Percentiles rank a stretch among this genome's conserved stretches.
Evolutionary conservation across 164 flowering plant genomes (phyloP).

Genomic region (Echeveria elegans): DNA sequence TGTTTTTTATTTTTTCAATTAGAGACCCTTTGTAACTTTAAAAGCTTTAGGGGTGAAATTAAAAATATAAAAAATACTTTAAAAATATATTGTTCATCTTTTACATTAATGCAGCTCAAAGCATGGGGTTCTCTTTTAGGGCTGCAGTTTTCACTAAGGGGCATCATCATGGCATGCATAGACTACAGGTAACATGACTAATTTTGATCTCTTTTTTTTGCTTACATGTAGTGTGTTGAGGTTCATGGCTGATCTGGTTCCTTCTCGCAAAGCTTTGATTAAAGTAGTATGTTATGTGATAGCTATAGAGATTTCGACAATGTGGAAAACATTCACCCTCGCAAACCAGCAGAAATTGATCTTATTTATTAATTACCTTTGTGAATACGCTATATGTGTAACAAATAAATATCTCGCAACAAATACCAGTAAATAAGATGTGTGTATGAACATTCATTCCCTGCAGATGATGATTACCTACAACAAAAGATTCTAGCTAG

Average conservation of each 20-base stretch:
- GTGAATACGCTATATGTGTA: slow-evolving; percentile 3
- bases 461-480: too few relatives aligned
- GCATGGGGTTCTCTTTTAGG: slow-evolving; percentile 98
- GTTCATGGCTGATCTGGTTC: neutral
- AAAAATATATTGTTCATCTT: too few relatives aligned
- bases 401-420: too few relatives aligned
- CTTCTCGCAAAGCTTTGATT: neutral
- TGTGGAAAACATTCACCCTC: neutral
- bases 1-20: too few relatives aligned
- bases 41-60: too few relatives aligned
- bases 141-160: slow-evolving; percentile 74
- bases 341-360: neutral
- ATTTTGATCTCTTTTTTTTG: slow-evolving; percentile 3
- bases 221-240: neutral
- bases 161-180: slow-evolving; percentile 85
- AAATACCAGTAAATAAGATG: too few relatives aligned
- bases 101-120: slow-evolving; percentile 49
- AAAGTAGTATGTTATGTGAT: neutral
- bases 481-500: too few relatives aligned
- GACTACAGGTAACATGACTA: slow-evolving; percentile 67
- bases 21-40: too few relatives aligned
- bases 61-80: too few relatives aligned
- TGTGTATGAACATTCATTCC: too few relatives aligned
- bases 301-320: neutral
- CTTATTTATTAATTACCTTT: neutral